phyloP scores from a whole-genome alignment of 73 alveolate genomes.

The Tetrahymena thermophila region DNA sequence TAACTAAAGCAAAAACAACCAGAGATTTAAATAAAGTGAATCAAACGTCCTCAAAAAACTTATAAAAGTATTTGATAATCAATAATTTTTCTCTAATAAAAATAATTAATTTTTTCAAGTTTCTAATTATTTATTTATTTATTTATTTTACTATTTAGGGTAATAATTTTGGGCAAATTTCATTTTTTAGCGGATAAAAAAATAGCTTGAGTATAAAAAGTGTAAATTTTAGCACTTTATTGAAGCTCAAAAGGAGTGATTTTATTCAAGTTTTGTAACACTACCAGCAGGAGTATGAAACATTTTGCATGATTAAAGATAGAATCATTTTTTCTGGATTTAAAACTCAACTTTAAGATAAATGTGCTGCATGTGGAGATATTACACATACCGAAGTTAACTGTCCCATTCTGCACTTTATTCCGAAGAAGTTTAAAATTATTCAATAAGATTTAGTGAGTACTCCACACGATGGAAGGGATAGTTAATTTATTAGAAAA shows the following conservation, averaged over 20 bases:
- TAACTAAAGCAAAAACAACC: background rate
- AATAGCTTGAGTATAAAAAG: background rate
- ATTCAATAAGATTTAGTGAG: background rate
- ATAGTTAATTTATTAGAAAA: background rate
- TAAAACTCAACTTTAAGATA: background rate
- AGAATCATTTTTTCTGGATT: background rate
- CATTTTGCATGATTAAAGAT: background rate
- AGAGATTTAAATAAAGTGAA: background rate
- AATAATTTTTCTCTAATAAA: background rate
- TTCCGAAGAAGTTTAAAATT: background rate
- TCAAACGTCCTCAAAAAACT: background rate
- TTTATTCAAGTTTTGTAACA: background rate
- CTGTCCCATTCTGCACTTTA: background rate
- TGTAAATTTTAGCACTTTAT: background rate
- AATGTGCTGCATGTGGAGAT: background rate
- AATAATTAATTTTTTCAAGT: too few relatives aligned
- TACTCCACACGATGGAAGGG: background rate
- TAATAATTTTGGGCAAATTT: background rate
- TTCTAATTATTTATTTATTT: background rate
- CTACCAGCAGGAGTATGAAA: background rate
- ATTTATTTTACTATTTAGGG: background rate
- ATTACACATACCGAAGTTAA: background rate
- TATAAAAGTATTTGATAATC: background rate
- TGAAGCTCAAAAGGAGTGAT: background rate
- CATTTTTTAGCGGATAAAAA: background rate